Evolutionary conservation across 2,329 filamentous ascomycete genomes (phyloP).

Genomic region (Penicillium sp.): DNA sequence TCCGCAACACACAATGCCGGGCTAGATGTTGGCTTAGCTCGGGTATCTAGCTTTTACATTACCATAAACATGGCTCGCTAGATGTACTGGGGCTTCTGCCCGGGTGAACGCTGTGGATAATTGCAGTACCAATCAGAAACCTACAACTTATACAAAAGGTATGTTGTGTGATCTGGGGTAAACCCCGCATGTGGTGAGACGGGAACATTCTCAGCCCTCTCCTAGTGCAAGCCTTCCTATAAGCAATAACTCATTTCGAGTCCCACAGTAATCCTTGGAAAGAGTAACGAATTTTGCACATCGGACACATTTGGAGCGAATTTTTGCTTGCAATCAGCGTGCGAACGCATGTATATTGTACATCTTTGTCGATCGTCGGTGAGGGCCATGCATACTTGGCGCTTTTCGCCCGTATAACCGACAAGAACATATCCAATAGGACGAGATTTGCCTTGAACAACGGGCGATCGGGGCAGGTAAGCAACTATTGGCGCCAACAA

Average conservation of each 20-base stretch:
- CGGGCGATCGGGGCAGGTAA: not conserved
- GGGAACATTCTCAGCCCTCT: not conserved
- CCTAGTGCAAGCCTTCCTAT: not conserved
- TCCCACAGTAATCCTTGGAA: no score
- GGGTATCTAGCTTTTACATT: conserved; percentile 1
- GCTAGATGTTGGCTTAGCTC: conserved; percentile 11
- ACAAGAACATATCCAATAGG: not conserved
- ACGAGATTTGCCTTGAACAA: not conserved
- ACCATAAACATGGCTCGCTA: not conserved
- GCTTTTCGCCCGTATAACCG: not conserved
- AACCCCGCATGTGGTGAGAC: not conserved
- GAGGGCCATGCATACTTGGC: not conserved
- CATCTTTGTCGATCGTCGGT: not conserved
- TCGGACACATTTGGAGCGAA: not conserved
- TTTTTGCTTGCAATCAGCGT: not conserved
- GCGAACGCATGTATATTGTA: not conserved
- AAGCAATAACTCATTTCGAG: not conserved
- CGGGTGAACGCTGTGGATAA: not conserved
- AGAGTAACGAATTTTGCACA: not conserved
- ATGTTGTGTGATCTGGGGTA: not conserved
- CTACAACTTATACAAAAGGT: not conserved
- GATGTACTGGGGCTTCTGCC: not conserved
- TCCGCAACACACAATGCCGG: conserved; percentile 14
- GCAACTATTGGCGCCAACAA: not conserved
- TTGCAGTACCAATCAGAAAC: not conserved